Percentiles rank a stretch among this genome's conserved stretches.
Evolutionary conservation across 768 basidiomycete species (phyloP).

Genomic region (Psilocybe tampanensis): DNA sequence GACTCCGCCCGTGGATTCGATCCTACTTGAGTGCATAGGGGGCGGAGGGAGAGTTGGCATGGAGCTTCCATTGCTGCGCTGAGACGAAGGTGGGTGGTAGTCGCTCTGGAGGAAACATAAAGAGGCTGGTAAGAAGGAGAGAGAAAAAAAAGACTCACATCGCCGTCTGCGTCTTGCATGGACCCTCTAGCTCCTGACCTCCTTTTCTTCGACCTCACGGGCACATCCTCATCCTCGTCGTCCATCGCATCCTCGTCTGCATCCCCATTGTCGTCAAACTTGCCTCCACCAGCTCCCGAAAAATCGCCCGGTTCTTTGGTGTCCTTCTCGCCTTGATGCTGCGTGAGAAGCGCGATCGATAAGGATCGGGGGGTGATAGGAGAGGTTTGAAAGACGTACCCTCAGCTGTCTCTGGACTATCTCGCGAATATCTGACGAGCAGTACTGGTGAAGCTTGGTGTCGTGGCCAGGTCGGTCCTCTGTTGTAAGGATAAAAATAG

Average conservation of each 20-base stretch:
- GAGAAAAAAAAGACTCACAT: constrained; percentile 3
- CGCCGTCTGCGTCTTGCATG: neutral
- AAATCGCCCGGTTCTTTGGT: constrained; percentile 37
- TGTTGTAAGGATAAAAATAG: constrained; percentile 32
- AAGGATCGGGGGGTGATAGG: constrained; percentile 6
- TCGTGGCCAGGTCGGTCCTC: constrained; percentile 68
- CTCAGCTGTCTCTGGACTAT: constrained; percentile 64
- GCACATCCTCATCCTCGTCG: constrained; percentile 26
- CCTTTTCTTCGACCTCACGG: constrained; percentile 5
- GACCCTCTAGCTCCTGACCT: constrained; percentile 1
- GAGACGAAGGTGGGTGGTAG: constrained; percentile 17
- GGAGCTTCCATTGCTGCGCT: constrained; percentile 15
- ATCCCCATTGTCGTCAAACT: constrained; percentile 31
- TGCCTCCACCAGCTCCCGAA: constrained; percentile 26
- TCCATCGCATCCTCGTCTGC: constrained; percentile 29
- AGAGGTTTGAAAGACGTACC: constrained; percentile 21
- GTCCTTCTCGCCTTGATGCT: constrained; percentile 41
- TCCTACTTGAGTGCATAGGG: constrained; percentile 9
- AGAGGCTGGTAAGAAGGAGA: neutral
- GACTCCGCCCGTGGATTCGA: constrained; percentile 5
- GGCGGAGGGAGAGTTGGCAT: constrained; percentile 13
- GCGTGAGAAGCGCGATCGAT: constrained; percentile 12
- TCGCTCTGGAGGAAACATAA: constrained; percentile 5
- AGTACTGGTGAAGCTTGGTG: constrained; percentile 73
- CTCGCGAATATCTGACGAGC: constrained; percentile 57